These are phyloP conservation scores for Euphrasia confusa DNA, from an alignment of 257 asterid genomes.

Conservation along the genomic window DNA sequence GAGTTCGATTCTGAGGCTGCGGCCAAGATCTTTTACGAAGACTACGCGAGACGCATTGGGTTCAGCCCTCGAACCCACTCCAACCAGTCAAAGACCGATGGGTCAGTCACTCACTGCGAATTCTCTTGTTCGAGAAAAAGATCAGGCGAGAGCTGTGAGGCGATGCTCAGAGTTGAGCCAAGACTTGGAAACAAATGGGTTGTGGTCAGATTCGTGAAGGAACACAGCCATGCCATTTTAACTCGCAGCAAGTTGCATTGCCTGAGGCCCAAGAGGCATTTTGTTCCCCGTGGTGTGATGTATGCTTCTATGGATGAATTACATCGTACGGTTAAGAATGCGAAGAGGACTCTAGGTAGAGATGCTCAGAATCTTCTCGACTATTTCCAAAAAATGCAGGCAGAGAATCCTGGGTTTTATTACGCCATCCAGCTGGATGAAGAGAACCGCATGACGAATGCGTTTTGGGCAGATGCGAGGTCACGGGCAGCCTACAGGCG, in stretches of 20 bases:
- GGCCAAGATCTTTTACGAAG: constrained; percentile 59
- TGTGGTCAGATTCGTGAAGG: constrained; percentile 63
- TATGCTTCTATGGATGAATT: constrained; percentile 47
- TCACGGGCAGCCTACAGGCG: constrained; percentile 79
- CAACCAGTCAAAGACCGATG: constrained; percentile 38
- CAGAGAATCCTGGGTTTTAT: constrained; percentile 89
- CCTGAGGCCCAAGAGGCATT: constrained; percentile 54
- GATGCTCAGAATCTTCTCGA: constrained; percentile 87
- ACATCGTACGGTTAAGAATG: too few species aligned
- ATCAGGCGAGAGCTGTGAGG: constrained; percentile 56
- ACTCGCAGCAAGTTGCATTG: constrained; percentile 43
- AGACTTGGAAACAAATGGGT: constrained; percentile 54
- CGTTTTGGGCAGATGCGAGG: constrained; percentile 89
- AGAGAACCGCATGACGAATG: constrained; percentile 81
- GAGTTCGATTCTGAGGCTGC: constrained; percentile 61
- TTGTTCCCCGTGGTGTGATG: constrained; percentile 79
- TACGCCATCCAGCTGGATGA: constrained; percentile 90
- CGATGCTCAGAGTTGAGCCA: constrained; percentile 63
- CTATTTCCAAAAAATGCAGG: constrained; percentile 91
- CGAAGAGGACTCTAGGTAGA: constrained; percentile 57
- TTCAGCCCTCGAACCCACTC: constrained; percentile 40
- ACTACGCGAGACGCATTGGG: constrained; percentile 58
- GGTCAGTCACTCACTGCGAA: constrained; percentile 32
- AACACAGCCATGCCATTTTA: constrained; percentile 50
- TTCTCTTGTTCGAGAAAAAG: constrained; percentile 56